Percentiles rank a stretch among this genome's conserved stretches.
phyloP scores from a whole-genome alignment of 345 rosid genomes.

The Syzygium oleosum region DNA sequence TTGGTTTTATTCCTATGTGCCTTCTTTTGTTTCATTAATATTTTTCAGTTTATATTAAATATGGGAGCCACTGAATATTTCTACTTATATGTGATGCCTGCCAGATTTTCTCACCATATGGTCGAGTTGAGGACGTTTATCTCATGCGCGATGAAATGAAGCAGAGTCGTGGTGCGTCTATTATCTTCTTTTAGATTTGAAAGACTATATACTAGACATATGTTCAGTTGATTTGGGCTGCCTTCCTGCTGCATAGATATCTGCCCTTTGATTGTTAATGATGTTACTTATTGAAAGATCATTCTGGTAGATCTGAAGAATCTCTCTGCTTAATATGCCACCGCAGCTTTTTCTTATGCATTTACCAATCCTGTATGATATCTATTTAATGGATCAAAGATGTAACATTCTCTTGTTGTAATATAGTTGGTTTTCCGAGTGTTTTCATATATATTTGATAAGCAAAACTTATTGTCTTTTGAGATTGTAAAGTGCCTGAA shows the following conservation, averaged over 20 bases:
- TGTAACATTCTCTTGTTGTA: not conserved
- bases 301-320: not conserved
- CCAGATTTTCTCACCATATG: slow-evolving; percentile 79
- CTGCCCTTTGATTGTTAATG: not conserved
- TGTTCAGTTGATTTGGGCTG: not conserved
- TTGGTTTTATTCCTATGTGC: not conserved
- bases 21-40: not conserved
- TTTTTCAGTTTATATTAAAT: not conserved
- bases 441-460: not conserved
- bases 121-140: slow-evolving; percentile 95
- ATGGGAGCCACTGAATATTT: not conserved
- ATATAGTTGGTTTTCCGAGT: not conserved
- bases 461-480: not conserved
- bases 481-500: not conserved
- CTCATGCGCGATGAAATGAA: slow-evolving; percentile 96
- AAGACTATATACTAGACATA: not conserved
- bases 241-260: not conserved
- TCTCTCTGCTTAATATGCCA: not conserved
- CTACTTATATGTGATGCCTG: slow-evolving; percentile 3
- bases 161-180: slow-evolving; percentile 88
- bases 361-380: not conserved
- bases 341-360: not conserved
- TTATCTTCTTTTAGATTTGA: not conserved
- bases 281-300: not conserved
- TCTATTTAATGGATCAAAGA: not conserved